A percentile compares a stretch with the other conserved stretches of the same genome.
Evolutionary conservation across 495 filamentous ascomycete species (phyloP).

Genomic region (Annulohypoxylon bovei): DNA sequence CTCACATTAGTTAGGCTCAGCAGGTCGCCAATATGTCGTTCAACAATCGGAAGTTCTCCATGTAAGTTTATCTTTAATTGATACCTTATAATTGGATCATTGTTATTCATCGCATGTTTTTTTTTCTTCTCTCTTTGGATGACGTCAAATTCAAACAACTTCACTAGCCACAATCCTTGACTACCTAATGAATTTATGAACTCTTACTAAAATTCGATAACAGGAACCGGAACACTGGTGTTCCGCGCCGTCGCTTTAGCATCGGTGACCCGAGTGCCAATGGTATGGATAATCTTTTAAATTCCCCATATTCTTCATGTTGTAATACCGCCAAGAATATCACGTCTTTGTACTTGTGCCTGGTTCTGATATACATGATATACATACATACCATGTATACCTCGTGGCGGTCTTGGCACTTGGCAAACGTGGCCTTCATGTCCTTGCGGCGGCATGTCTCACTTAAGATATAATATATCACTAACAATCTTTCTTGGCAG

Average conservation of each 20-base stretch:
- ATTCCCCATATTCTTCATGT: constrained; percentile 25
- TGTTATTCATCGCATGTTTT: background rate
- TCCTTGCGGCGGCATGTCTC: constrained; percentile 31
- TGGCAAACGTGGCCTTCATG: constrained; percentile 42
- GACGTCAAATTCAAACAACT: background rate
- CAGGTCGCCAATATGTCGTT: constrained; percentile 52
- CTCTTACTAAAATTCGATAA: constrained; percentile 17
- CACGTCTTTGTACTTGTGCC: constrained; percentile 10
- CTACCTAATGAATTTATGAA: constrained; percentile 3
- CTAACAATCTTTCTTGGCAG: constrained; percentile 55
- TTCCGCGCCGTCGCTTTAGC: constrained; percentile 63
- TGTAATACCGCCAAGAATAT: constrained; percentile 35
- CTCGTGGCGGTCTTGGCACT: constrained; percentile 47
- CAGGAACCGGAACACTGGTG: constrained; percentile 64
- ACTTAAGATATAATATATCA: constrained; percentile 19
- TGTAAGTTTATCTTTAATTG: constrained; percentile 43
- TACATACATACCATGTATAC: constrained; percentile 16
- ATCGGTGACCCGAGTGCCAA: constrained; percentile 60
- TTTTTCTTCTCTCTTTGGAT: background rate
- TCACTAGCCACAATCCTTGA: background rate
- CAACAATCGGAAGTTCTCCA: constrained; percentile 64
- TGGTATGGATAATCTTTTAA: constrained; percentile 49
- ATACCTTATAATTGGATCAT: background rate
- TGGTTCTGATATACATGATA: constrained; percentile 14
- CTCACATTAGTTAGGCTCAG: constrained; percentile 15